These are phyloP conservation scores for Circinella minor DNA, from an alignment of 371 early-diverging fungal species.

Conservation along the genomic window DNA sequence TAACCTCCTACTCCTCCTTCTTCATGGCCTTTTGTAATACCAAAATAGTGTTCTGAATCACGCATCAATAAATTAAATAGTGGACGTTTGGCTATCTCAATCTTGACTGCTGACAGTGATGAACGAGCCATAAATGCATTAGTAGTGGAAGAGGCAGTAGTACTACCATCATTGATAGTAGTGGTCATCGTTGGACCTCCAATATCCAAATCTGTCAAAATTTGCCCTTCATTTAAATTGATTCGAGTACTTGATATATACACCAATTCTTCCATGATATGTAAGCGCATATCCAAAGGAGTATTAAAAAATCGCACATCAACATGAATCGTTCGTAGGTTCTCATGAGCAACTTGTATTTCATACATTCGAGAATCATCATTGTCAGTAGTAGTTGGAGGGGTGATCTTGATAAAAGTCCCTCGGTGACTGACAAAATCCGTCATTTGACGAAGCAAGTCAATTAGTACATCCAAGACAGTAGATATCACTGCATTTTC, in stretches of 20 bases:
- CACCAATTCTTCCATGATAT: constrained; percentile 38
- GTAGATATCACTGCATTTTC: background rate
- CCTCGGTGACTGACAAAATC: constrained; percentile 8
- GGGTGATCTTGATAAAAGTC: background rate
- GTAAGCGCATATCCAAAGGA: constrained; percentile 26
- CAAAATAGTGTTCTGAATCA: constrained; percentile 40
- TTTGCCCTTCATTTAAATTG: background rate
- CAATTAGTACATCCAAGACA: background rate
- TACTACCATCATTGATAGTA: background rate
- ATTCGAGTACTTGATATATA: constrained; percentile 15
- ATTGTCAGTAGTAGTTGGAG: background rate
- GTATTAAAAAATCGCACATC: constrained; percentile 57
- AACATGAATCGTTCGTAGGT: constrained; percentile 26
- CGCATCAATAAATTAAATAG: constrained; percentile 51
- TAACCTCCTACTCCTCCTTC: background rate
- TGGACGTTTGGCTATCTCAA: constrained; percentile 33
- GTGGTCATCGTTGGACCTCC: background rate
- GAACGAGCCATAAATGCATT: too few relatives aligned
- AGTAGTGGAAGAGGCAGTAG: too few relatives aligned
- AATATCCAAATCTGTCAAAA: background rate
- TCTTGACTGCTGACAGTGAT: background rate
- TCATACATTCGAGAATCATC: constrained; percentile 24
- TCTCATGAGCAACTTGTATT: constrained; percentile 33
- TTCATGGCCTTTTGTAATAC: background rate
- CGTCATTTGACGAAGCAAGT: background rate